These are phyloP conservation scores for Calonectria pauciramosa DNA, from an alignment of 2,329 filamentous ascomycete genomes.

Conservation along the genomic window DNA sequence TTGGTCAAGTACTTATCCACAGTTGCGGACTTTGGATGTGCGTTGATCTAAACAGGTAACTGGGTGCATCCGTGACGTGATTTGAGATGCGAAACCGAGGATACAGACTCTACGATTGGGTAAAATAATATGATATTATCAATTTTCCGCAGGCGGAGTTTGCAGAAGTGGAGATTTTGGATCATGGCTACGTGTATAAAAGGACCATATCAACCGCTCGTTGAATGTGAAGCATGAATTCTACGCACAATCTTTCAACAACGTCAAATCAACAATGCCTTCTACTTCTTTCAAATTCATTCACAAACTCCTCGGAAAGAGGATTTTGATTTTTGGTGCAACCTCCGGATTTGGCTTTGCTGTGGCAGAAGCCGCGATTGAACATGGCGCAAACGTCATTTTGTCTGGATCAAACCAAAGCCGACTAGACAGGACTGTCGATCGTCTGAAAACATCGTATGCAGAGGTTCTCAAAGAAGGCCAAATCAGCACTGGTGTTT, in stretches of 20 bases:
- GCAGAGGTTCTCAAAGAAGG: neutral
- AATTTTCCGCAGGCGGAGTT: neutral
- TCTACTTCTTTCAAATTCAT: constrained; percentile 9
- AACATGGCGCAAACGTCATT: constrained; percentile 4
- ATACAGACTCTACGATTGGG: neutral
- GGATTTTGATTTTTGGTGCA: constrained; percentile 9
- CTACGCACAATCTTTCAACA: neutral
- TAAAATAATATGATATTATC: neutral
- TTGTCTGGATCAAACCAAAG: constrained; percentile 3
- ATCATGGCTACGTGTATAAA: neutral
- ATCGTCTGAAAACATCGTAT: neutral
- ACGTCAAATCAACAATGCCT: neutral
- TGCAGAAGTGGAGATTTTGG: neutral
- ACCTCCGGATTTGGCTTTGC: constrained; percentile 18
- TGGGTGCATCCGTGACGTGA: neutral
- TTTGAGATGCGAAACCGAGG: neutral
- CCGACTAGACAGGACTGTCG: neutral
- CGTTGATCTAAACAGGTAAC: neutral
- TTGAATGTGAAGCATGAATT: neutral
- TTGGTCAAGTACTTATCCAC: neutral
- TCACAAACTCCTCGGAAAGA: constrained; percentile 5
- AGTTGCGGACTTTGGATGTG: neutral
- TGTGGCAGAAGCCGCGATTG: constrained; percentile 16
- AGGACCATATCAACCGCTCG: too few species aligned
- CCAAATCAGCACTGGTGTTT: neutral